Evolutionary conservation across 805 yeast species (phyloP).

Genomic region (Pichia kluyveri): DNA sequence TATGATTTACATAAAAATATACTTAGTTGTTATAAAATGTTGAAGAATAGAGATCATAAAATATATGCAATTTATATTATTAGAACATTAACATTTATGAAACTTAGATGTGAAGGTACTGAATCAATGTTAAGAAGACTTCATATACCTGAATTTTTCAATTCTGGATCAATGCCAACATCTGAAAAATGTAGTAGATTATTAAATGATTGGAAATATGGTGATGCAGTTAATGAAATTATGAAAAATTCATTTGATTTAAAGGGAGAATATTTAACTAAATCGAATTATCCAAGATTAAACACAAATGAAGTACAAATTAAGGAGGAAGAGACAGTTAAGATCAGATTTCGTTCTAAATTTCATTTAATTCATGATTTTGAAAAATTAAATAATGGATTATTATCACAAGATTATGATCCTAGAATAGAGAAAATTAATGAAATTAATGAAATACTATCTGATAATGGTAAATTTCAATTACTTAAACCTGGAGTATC

Average conservation of each 20-base stretch:
- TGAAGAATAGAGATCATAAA: background rate
- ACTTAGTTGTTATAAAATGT: background rate
- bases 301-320: background rate
- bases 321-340: background rate
- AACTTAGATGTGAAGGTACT: background rate
- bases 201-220: constrained; percentile 1
- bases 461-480: background rate
- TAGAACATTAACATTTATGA: background rate
- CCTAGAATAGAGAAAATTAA: background rate
- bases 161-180: background rate
- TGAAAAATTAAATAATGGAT: background rate
- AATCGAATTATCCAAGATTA: background rate
- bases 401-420: constrained; percentile 4
- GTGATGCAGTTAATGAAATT: background rate
- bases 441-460: background rate
- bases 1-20: background rate
- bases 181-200: background rate
- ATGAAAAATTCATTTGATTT: background rate
- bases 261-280: background rate
- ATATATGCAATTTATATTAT: constrained; percentile 1
- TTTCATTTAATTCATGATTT: background rate
- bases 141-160: constrained; percentile 1
- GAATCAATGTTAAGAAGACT: background rate
- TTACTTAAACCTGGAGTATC: background rate
- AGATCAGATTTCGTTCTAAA: background rate